Evolutionary conservation across 306 rosid genomes (phyloP), one percentile per base, ranked within the genome.

Genomic region (Dicorynia guianensis): DNA sequence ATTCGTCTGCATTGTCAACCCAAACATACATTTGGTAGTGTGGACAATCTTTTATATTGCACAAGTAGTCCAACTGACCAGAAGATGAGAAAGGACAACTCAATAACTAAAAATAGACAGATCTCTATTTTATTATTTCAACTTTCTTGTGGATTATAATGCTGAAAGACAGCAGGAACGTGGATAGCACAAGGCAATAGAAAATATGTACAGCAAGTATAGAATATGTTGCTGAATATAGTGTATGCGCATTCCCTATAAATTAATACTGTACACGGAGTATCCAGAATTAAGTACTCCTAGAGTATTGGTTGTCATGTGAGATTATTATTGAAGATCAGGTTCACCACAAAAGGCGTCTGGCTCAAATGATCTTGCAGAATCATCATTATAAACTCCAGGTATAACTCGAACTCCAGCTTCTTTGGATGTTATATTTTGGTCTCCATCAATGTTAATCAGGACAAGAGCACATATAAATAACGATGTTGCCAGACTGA

Each of bases 331-430:
- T 57, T 83, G 86, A 76, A 75, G 87, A 76, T 77, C 87, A 78
- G 85, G 76, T 52, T 94, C 97, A 19, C 92, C 98, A 60, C 96
- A 83, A 67, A 95, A 95, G n/a, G 97, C 97, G 11, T 95, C 98
- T 3, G 98, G 98, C 82, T 95, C 98, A 55, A 92, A 95, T 7
- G 94, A 83, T 74, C 90, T 88, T 39, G 98, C 98, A 75, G 98
- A 87, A 48, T 92, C 95, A 47, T 95, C 97, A 46, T 39, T 95
- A 83, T 95, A 92, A 83, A 84, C 89, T 39, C 98, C 98, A 52
- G 88, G 96, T 48, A 95, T 76, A 17, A 92, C 93, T 67, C 95
- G 55, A 76, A 57, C 75, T 47, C 81, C 81, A 14, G 80, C 83
- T 50, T 77, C 90, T 44, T 80, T 70, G 40, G 84, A 80, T 73